A percentile compares a stretch with the other conserved stretches of the same genome.
phyloP scores from a whole-genome alignment of 2,329 filamentous ascomycete genomes.

The Penicillium palitans region DNA sequence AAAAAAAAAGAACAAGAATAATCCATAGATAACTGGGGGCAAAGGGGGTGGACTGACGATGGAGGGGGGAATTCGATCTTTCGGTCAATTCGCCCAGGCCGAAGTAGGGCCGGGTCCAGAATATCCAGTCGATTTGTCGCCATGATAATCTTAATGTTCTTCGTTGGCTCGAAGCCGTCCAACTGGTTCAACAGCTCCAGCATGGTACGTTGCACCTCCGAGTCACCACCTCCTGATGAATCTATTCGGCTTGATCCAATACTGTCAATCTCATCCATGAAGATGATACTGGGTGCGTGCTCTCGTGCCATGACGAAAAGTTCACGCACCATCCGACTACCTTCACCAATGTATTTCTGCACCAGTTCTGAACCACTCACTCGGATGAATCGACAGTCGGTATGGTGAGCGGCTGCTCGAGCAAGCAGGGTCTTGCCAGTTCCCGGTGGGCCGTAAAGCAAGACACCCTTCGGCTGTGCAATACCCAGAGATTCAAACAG shows the following conservation, averaged over 20 bases:
- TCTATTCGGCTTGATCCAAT: constrained; percentile 97
- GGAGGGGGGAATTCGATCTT: constrained; percentile 99
- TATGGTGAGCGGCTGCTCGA: constrained; percentile 94
- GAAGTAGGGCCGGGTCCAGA: constrained; percentile 87
- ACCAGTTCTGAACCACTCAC: constrained; percentile 95
- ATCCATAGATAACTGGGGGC: not conserved
- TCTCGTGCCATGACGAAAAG: constrained; percentile 99
- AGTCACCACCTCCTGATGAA: constrained; percentile 91
- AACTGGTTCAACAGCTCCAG: constrained; percentile 96
- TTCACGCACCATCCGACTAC: constrained; percentile 96
- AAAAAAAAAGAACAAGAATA: not conserved
- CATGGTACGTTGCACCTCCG: constrained; percentile 98
- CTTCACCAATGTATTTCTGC: constrained; percentile 99
- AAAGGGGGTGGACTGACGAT: constrained; percentile 52
- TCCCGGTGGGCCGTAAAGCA: constrained; percentile 93
- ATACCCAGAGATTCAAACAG: constrained; percentile 99
- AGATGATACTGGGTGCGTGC: constrained; percentile 97
- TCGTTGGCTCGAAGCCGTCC: constrained; percentile 97
- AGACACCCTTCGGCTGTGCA: constrained; percentile 94
- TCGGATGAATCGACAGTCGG: constrained; percentile 98
- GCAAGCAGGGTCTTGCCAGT: constrained; percentile 96
- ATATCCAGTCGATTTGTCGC: constrained; percentile 98
- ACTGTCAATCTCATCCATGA: constrained; percentile 99
- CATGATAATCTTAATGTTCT: constrained; percentile 99
- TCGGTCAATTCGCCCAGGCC: constrained; percentile 95